Evolutionary conservation across 2,329 filamentous ascomycete genomes (phyloP), one percentile per base, ranked within the genome.

Genomic region (Claviceps sp.): DNA sequence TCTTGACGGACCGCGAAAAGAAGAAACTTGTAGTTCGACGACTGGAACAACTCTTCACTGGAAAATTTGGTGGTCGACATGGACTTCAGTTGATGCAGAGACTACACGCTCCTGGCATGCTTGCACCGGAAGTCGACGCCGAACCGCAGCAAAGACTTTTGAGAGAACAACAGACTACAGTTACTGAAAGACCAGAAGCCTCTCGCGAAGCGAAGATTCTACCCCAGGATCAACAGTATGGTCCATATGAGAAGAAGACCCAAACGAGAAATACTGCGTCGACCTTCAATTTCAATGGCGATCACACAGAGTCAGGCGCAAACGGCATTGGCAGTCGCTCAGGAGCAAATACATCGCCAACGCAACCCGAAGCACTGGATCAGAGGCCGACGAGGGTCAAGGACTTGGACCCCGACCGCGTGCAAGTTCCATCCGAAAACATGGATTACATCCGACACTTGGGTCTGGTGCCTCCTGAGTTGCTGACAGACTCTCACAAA

Each of bases 31-130:
- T 91, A 0, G 88, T 91, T 2, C 77, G 80, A 50, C 77, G 86
- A 2, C 65, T 94, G 5, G 88, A 94, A 60, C 85, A 90, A 56
- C 74, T 94, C 1, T 94, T 93, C 55, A 88, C 86, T 0, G 88
- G 88, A 2, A 86, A 83, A 60, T 72, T 75, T 17, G 66, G 64
- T 4, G 69, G 69, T 4, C 66, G 70, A 61, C 62, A 72, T 66
- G 46, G 57, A 37, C 60, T 55, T 39, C 62, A 56, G 14, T 61
- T 55, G 45, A 65, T 57, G 52, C 60, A 54, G 13, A 38, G 51
- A 3, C 47, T 53, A 16, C 56, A 59, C 16, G 57, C 56, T 0
- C 48, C 52, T 34, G 56, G 51, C 3, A 56, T 54, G 1, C 47
- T 43, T 1, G 42, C 50, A 11, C 53, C 52, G 17, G 57, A 59